A percentile compares a stretch with the other conserved stretches of the same genome.
Evolutionary conservation across 352 stramenopile species (phyloP).

Genomic region (Phytophthora multivora): DNA sequence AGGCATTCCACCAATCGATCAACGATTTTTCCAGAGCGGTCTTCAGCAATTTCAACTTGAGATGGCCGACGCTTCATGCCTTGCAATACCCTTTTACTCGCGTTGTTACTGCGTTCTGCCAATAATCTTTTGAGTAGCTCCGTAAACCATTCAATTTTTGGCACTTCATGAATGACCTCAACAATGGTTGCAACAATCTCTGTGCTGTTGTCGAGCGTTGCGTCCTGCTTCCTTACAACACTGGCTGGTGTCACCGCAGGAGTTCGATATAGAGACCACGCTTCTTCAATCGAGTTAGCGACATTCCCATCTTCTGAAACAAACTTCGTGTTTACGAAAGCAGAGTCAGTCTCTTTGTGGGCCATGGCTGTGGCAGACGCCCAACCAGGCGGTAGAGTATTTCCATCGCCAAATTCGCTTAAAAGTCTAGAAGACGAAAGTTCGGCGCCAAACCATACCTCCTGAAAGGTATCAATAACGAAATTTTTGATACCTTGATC

Average conservation of each 20-base stretch:
- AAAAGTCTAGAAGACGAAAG: constrained; percentile 47
- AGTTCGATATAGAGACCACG: constrained; percentile 62
- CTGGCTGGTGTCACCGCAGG: constrained; percentile 63
- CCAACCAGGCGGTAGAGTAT: constrained; percentile 61
- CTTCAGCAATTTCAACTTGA: constrained; percentile 54
- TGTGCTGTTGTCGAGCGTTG: constrained; percentile 65
- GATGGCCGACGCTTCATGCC: constrained; percentile 48
- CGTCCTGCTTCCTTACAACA: constrained; percentile 64
- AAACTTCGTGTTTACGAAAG: constrained; percentile 39
- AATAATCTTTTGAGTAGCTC: constrained; percentile 69
- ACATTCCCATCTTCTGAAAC: constrained; percentile 62
- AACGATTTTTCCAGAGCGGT: constrained; percentile 70
- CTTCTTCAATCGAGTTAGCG: constrained; percentile 56
- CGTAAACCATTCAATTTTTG: constrained; percentile 76
- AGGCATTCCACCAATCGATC: constrained; percentile 66
- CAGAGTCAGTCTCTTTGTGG: constrained; percentile 2
- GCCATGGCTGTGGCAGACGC: constrained; percentile 18
- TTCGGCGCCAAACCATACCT: constrained; percentile 83
- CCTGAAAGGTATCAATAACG: constrained; percentile 87
- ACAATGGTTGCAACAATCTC: constrained; percentile 73
- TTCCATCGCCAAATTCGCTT: constrained; percentile 48
- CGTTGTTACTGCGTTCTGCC: constrained; percentile 28
- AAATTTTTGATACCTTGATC: constrained; percentile 84
- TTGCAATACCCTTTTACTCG: constrained; percentile 18
- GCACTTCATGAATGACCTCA: constrained; percentile 78